phyloP scores from a whole-genome alignment of 202 grass and related monocot species.

The Brachypodium distachyon region DNA sequence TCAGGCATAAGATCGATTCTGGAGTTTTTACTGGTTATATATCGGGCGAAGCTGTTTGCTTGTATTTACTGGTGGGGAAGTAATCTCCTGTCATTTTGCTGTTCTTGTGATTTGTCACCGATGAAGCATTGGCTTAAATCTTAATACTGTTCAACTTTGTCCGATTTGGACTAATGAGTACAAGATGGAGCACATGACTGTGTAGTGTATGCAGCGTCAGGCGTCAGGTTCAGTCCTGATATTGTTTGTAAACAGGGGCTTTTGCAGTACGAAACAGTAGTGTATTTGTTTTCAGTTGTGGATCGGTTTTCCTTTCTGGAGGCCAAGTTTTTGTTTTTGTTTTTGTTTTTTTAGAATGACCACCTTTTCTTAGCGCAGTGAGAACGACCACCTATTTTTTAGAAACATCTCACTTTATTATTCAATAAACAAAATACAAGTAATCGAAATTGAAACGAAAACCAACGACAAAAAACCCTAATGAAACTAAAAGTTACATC shows the following conservation, averaged over 20 bases:
- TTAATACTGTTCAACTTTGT: background rate
- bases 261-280: background rate
- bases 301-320: background rate
- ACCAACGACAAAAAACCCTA: too few relatives aligned
- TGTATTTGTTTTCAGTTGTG: background rate
- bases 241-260: background rate
- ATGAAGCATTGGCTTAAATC: background rate
- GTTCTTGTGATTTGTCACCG: background rate
- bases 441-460: too few relatives aligned
- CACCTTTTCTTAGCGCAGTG: too few relatives aligned
- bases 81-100: background rate
- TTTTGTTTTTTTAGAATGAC: too few relatives aligned
- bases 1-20: too few relatives aligned
- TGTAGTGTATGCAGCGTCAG: background rate
- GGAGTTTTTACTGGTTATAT: too few relatives aligned
- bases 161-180: background rate
- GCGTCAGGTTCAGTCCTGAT: background rate
- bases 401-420: too few relatives aligned
- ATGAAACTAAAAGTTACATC: too few relatives aligned
- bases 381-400: too few relatives aligned
- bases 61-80: too few relatives aligned
- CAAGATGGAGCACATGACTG: conserved; percentile 7
- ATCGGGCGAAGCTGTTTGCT: background rate
- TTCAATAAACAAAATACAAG: too few relatives aligned
- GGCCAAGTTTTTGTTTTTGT: too few relatives aligned